Percentiles rank a stretch among this genome's conserved stretches.
These are phyloP conservation scores for Litsea cubeba DNA, from an alignment of 164 flowering plant species.

Conservation along the genomic window DNA sequence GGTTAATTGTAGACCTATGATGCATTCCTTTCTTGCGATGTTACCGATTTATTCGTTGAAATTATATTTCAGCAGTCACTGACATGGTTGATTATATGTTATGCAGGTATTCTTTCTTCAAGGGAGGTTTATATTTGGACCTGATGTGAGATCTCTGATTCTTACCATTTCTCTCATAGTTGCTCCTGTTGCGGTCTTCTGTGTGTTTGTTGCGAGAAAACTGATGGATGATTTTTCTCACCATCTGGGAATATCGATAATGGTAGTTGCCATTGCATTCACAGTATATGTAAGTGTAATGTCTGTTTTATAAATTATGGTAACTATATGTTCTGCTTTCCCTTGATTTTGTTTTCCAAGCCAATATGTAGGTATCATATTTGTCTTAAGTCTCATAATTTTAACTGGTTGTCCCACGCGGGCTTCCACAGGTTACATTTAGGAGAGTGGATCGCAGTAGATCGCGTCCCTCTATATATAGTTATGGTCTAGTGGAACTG, in stretches of 20 bases:
- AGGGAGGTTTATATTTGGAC: conserved; percentile 92
- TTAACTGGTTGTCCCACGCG: no score
- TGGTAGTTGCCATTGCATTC: conserved; percentile 63
- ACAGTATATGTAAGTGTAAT: conserved; percentile 61
- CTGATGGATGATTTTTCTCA: conserved; percentile 64
- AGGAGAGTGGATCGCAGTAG: no score
- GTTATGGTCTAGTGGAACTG: no score
- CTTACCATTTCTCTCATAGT: conserved; percentile 78
- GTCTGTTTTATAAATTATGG: neutral
- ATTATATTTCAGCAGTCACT: neutral
- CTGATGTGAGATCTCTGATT: conserved; percentile 83
- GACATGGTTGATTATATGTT: conserved; percentile 7
- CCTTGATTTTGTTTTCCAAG: neutral
- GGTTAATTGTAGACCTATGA: no score
- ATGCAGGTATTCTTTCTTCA: conserved; percentile 82
- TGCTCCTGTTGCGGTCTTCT: conserved; percentile 72
- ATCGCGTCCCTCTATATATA: no score
- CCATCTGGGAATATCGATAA: conserved; percentile 59
- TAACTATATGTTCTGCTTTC: neutral
- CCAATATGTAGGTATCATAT: no score
- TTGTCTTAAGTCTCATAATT: no score
- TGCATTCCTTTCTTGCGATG: neutral
- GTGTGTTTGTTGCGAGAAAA: conserved; percentile 80
- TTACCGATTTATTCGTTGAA: neutral
- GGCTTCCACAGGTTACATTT: no score